Conservation (phyloP, 257 asterid species). For the Thymus mandschuricus region DNA sequence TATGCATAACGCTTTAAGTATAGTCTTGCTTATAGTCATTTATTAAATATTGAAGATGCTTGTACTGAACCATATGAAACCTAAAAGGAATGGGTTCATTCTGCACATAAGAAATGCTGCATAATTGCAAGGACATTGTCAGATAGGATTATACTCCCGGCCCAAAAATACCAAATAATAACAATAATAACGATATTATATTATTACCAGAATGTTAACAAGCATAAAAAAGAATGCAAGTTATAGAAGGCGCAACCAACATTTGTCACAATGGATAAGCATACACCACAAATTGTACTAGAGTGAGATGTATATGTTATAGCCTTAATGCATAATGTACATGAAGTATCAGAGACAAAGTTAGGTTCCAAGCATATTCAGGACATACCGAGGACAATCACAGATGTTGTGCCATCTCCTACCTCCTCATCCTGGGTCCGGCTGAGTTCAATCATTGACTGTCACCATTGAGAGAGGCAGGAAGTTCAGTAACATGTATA, state of each 20-base stretch:
- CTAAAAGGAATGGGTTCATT: neutral
- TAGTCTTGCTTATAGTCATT: neutral
- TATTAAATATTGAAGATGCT: neutral
- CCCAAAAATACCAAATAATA: neutral
- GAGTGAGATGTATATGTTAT: neutral
- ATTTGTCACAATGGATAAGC: constrained; percentile 7
- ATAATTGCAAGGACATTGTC: constrained; percentile 13
- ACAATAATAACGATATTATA: neutral
- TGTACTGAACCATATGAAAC: neutral
- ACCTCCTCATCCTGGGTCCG: constrained; percentile 99
- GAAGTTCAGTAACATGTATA: constrained; percentile 1
- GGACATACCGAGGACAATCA: constrained; percentile 86
- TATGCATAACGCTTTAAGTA: neutral
- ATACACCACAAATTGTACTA: neutral
- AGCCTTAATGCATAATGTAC: constrained; percentile 5
- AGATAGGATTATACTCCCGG: neutral
- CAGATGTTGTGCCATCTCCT: constrained; percentile 99
- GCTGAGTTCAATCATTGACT: constrained; percentile 99
- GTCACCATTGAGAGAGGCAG: constrained; percentile 36
- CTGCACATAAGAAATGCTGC: neutral
- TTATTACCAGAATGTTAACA: neutral
- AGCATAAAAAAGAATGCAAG: neutral
- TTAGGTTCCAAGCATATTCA: constrained; percentile 10
- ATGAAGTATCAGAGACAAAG: constrained; percentile 25
- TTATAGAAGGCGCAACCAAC: neutral